Evolutionary conservation across 192 early-diverging fungal genomes (phyloP).

Genomic region (Linnemannia elongata): DNA sequence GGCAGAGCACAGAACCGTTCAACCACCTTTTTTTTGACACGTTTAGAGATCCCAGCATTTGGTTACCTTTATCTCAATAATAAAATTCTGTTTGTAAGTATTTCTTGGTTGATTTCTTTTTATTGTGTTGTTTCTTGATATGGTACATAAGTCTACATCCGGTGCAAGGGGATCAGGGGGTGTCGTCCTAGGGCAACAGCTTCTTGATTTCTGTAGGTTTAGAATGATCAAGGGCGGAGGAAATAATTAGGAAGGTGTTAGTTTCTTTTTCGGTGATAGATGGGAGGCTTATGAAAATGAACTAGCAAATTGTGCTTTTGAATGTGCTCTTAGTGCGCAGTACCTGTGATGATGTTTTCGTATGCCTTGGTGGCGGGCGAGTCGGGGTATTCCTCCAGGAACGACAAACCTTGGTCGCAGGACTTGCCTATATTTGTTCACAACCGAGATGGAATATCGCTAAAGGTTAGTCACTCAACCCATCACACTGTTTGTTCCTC

Average conservation of each 20-base stretch:
- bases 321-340: neutral
- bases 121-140: neutral
- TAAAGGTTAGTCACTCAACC: neutral
- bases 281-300: neutral
- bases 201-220: slow-evolving; percentile 34
- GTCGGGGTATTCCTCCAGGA: slow-evolving; percentile 89
- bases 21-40: neutral
- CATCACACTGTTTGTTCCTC: neutral
- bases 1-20: neutral
- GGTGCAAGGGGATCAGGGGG: neutral
- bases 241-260: slow-evolving; percentile 5
- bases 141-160: slow-evolving; percentile 10
- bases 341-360: slow-evolving; percentile 72
- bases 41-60: neutral
- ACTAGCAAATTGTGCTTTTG: neutral
- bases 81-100: neutral
- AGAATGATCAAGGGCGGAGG: neutral
- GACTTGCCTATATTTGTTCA: slow-evolving; percentile 37
- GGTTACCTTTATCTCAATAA: neutral
- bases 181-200: slow-evolving; percentile 25
- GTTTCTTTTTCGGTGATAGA: too few relatives aligned
- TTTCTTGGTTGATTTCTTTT: neutral
- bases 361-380: slow-evolving; percentile 87
- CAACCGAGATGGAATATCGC: neutral
- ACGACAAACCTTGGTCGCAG: slow-evolving; percentile 92